Base-by-base conservation (phyloP, 805 yeast species). In the Brettanomyces anomalus region DNA sequence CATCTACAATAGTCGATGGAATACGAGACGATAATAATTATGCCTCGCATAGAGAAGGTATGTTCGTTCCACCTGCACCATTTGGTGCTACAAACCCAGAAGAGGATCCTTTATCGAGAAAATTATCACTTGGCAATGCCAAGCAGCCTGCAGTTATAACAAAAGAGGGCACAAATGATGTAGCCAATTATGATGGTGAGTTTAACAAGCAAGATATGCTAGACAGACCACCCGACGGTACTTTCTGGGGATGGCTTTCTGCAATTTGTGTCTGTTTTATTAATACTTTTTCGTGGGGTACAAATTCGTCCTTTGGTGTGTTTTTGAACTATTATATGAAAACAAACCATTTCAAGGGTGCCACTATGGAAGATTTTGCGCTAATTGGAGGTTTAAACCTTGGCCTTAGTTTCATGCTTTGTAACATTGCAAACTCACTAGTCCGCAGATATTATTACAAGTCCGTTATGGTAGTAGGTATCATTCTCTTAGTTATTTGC, bases 381-480 rank as follows among this genome's bases (percentile, higher is more conserved):
- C 47, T 74, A 33, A 67, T 78, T 46, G 81, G 81, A 16, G 81
- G 83, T 1, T 39, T 76, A 5, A 64, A 70, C 0, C 62, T 74
- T 14, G 70, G 69, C 30, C 58, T 79, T 42, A 83, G 85, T 18
- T 81, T 82, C 55, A 60, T 72, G 49, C 60, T 77, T 43, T 64
- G 85, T 36, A 93, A 94, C 4, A 46, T 79, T 15, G 70, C 73
- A 0, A 63, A 72, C 44, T 49, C 77, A 1, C 46, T 72, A 4
- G 68, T 71, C 50, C 68, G 70, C 47, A 48, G 76, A 13, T 62
- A 75, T 47, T 82, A 86, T 0, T 59, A 74, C 45, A 70, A 67
- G 50, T 42, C 54, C 3, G 67, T 77, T 2, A 67, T 77, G 63
- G 36, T 55, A 0, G 28, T 64, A 3, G 79, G 79, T 1, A 57